Evolutionary conservation across 768 basidiomycete species (phyloP).

Genomic region (Leccinum uliginosum): DNA sequence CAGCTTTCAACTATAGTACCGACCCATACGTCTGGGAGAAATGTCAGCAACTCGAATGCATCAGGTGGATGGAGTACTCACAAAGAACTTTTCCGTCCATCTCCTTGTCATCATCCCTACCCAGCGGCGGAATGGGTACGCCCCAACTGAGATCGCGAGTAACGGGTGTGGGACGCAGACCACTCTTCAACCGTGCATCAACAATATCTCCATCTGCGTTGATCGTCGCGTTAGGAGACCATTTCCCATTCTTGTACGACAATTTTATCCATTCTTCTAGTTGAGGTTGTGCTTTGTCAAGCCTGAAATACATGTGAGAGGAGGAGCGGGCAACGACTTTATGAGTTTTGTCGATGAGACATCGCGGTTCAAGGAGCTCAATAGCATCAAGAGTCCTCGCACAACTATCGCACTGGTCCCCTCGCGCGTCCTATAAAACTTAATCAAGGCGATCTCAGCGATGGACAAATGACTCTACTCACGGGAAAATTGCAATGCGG

Average conservation of each 20-base stretch:
- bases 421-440: slow-evolving; percentile 76
- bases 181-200: slow-evolving; percentile 81
- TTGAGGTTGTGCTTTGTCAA: slow-evolving; percentile 76
- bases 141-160: slow-evolving; percentile 97
- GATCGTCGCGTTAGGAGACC: slow-evolving; percentile 91
- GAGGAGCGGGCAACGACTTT: slow-evolving; percentile 70
- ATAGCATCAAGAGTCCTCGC: slow-evolving; percentile 89
- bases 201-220: slow-evolving; percentile 85
- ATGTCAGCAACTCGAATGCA: slow-evolving; percentile 6
- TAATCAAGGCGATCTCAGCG: background rate
- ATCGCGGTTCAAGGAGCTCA: slow-evolving; percentile 92
- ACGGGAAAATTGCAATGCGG: slow-evolving; percentile 89
- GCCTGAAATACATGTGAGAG: slow-evolving; percentile 87
- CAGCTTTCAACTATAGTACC: slow-evolving; percentile 25
- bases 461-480: slow-evolving; percentile 15
- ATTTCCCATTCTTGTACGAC: slow-evolving; percentile 78
- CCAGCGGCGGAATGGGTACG: slow-evolving; percentile 77
- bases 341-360: slow-evolving; percentile 80
- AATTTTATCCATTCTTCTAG: slow-evolving; percentile 86
- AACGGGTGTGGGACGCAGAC: slow-evolving; percentile 83
- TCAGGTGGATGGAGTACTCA: slow-evolving; percentile 39
- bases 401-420: slow-evolving; percentile 97
- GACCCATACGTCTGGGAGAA: slow-evolving; percentile 83
- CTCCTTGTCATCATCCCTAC: slow-evolving; percentile 70
- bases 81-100: slow-evolving; percentile 96